These are phyloP conservation scores for Penicillium salamii DNA, from an alignment of 495 filamentous ascomycete species.

Conservation along the genomic window DNA sequence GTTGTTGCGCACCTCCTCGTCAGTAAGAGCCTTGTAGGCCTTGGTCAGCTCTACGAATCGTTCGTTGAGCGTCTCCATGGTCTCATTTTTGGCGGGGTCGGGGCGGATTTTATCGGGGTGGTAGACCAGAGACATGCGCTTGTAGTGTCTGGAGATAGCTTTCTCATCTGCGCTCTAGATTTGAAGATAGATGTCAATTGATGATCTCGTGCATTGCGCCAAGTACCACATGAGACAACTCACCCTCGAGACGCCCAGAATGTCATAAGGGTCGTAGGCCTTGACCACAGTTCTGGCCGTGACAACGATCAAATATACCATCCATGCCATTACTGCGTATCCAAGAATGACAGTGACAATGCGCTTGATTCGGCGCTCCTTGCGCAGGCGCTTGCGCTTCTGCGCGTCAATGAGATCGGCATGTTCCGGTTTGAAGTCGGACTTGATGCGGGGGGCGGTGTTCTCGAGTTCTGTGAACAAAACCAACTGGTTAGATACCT, in stretches of 20 bases:
- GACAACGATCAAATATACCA: slow-evolving; percentile 85
- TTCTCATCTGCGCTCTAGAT: slow-evolving; percentile 78
- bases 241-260: slow-evolving; percentile 80
- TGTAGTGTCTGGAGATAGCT: slow-evolving; percentile 86
- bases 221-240: slow-evolving; percentile 15
- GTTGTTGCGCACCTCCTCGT: slow-evolving; percentile 96
- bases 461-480: slow-evolving; percentile 55
- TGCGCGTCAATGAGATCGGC: slow-evolving; percentile 79
- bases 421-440: slow-evolving; percentile 79
- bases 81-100: slow-evolving; percentile 84
- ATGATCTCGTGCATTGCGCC: not conserved
- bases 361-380: slow-evolving; percentile 86
- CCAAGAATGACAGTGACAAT: slow-evolving; percentile 70
- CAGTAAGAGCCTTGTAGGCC: slow-evolving; percentile 94
- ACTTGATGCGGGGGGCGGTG: slow-evolving; percentile 64
- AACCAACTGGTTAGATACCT: not conserved
- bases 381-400: slow-evolving; percentile 83
- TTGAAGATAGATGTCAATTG: slow-evolving; percentile 1
- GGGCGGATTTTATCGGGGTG: slow-evolving; percentile 90
- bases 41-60: slow-evolving; percentile 92
- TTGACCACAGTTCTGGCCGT: slow-evolving; percentile 70
- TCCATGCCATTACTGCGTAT: slow-evolving; percentile 83
- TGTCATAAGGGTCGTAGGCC: slow-evolving; percentile 95
- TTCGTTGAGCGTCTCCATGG: slow-evolving; percentile 77
- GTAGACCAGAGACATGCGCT: slow-evolving; percentile 75